Percentiles rank a stretch among this genome's conserved stretches.
Evolutionary conservation across 306 rosid species (phyloP).

Genomic region (Acacia acuminata): DNA sequence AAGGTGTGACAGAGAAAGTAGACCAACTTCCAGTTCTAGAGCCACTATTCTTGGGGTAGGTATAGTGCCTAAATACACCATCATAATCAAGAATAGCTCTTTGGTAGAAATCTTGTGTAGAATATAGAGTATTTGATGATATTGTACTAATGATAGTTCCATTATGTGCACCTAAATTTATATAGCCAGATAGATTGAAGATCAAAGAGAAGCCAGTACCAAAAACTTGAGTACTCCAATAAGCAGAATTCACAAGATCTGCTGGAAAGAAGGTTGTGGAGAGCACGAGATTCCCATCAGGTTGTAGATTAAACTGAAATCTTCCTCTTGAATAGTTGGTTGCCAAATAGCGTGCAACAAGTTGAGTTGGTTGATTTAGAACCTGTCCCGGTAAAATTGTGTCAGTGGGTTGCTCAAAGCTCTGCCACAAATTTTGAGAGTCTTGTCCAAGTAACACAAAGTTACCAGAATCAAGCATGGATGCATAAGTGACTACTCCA

Average conservation of each 20-base stretch:
- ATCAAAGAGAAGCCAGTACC: constrained; percentile 10
- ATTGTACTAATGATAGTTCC: constrained; percentile 10
- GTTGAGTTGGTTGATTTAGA: constrained; percentile 12
- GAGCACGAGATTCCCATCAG: constrained; percentile 42
- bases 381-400: constrained; percentile 49
- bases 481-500: constrained; percentile 15
- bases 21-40: constrained; percentile 32
- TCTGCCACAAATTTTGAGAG: constrained; percentile 31
- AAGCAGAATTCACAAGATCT: neutral
- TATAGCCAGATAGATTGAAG: constrained; percentile 18
- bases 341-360: constrained; percentile 27
- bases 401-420: constrained; percentile 40
- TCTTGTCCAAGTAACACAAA: constrained; percentile 11
- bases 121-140: neutral
- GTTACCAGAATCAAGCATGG: constrained; percentile 34
- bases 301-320: constrained; percentile 27
- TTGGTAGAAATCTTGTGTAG: constrained; percentile 14
- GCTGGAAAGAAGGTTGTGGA: constrained; percentile 33
- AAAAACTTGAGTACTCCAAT: constrained; percentile 16
- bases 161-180: neutral
- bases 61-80: constrained; percentile 36
- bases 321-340: constrained; percentile 34
- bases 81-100: constrained; percentile 33
- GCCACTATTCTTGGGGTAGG: constrained; percentile 2
- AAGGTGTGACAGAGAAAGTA: constrained; percentile 12